These are phyloP conservation scores for Ophiostoma sp. DNA, from an alignment of 2,329 filamentous ascomycete species.

Conservation along the genomic window DNA sequence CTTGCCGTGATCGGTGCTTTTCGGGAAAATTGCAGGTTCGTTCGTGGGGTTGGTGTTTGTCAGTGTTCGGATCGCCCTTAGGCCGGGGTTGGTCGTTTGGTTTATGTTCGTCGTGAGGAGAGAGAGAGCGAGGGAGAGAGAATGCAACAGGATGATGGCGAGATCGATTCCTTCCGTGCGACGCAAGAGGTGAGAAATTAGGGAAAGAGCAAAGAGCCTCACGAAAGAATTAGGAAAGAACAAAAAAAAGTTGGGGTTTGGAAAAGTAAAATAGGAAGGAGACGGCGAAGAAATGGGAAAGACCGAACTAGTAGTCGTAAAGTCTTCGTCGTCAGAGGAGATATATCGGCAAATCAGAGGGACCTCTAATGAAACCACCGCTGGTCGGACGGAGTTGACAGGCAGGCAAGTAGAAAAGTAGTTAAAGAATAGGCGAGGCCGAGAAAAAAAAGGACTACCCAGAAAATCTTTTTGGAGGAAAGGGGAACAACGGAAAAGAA, in stretches of 20 bases:
- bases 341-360: conserved; percentile 12
- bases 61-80: background rate
- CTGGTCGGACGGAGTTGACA: background rate
- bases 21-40: background rate
- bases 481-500: background rate
- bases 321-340: conserved; percentile 16
- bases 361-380: background rate
- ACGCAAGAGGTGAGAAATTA: background rate
- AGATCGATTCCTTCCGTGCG: conserved; percentile 4
- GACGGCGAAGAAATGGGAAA: background rate
- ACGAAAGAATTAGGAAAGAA: background rate
- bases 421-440: background rate
- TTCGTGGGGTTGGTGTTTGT: background rate
- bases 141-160: background rate
- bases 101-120: background rate
- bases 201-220: background rate
- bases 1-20: background rate
- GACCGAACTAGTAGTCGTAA: background rate
- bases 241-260: background rate
- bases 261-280: background rate
- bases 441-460: background rate
- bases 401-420: background rate
- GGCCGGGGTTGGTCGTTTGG: background rate
- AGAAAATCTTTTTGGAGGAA: background rate
- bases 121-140: background rate